phyloP scores from a whole-genome alignment of 179 eudicot genomes.

The Carnegiea gigantea region DNA sequence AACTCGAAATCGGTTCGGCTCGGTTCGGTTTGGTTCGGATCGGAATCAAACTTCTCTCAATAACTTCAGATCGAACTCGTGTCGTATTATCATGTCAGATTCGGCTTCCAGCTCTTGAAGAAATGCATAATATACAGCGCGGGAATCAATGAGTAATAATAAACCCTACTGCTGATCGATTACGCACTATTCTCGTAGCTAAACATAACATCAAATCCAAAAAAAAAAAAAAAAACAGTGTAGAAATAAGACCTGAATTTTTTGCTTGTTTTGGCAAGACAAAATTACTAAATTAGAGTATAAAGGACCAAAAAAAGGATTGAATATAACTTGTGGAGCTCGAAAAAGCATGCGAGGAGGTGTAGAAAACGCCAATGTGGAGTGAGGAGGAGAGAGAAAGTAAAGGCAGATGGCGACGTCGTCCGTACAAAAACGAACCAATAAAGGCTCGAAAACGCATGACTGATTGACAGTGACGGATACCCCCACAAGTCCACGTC shows the following conservation, averaged over 20 bases:
- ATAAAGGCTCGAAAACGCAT: slow-evolving; percentile 3
- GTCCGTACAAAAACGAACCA: not conserved
- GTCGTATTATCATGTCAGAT: no score
- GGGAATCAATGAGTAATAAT: no score
- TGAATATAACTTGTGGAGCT: not conserved
- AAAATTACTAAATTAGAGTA: not conserved
- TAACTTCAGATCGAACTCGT: no score
- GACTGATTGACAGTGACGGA: not conserved
- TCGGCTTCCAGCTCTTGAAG: no score
- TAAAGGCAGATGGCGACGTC: not conserved
- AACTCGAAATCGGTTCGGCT: no score
- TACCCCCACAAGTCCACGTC: not conserved
- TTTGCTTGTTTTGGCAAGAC: not conserved
- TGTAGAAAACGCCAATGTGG: not conserved
- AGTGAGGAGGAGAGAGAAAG: not conserved
- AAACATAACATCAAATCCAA: no score
- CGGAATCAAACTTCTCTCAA: no score
- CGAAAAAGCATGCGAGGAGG: not conserved
- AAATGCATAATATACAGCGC: no score
- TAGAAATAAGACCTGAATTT: not conserved
- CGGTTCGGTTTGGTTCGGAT: no score
- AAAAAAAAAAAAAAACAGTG: not conserved
- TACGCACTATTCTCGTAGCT: no score
- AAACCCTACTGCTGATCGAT: no score
- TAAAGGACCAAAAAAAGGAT: no score